Conservation (phyloP, 2,329 filamentous ascomycete genomes). For the Ciborinia camelliae region DNA sequence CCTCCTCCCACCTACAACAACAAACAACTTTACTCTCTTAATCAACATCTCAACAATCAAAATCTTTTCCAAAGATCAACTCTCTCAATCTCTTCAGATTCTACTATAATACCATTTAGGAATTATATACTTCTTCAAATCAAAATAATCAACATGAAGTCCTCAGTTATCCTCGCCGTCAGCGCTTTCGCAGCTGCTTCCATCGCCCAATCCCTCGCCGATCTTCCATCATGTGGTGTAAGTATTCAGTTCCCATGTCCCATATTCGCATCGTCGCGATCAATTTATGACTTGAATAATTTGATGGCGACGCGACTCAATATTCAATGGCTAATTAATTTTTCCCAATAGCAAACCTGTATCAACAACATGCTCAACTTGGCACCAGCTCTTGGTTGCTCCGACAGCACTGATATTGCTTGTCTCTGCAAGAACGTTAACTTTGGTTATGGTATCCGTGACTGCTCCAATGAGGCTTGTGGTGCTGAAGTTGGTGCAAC, state of each 20-base stretch:
- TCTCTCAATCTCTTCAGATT: background rate
- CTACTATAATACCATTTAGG: background rate
- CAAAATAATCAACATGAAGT: constrained; percentile 35
- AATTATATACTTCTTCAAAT: background rate
- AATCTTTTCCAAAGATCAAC: background rate
- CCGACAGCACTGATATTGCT: constrained; percentile 34
- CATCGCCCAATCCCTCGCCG: constrained; percentile 28
- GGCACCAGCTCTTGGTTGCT: constrained; percentile 43
- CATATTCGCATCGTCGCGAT: background rate
- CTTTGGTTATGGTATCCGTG: constrained; percentile 47
- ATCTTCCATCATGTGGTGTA: constrained; percentile 37
- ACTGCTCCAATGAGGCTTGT: constrained; percentile 46
- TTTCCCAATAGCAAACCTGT: constrained; percentile 38
- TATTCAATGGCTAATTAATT: constrained; percentile 23
- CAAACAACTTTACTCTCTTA: background rate
- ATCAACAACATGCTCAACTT: constrained; percentile 46
- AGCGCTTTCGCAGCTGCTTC: constrained; percentile 31
- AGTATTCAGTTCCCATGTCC: constrained; percentile 20
- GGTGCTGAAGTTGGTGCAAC: constrained; percentile 28
- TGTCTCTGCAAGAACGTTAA: constrained; percentile 46
- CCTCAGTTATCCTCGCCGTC: constrained; percentile 30
- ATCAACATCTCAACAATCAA: background rate
- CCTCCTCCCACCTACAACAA: too few relatives aligned
- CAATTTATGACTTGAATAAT: background rate
- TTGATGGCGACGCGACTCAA: background rate